Percentiles rank a stretch among this genome's conserved stretches.
Evolutionary conservation across 2,329 filamentous ascomycete genomes (phyloP).

Genomic region (Alternaria infectoria): DNA sequence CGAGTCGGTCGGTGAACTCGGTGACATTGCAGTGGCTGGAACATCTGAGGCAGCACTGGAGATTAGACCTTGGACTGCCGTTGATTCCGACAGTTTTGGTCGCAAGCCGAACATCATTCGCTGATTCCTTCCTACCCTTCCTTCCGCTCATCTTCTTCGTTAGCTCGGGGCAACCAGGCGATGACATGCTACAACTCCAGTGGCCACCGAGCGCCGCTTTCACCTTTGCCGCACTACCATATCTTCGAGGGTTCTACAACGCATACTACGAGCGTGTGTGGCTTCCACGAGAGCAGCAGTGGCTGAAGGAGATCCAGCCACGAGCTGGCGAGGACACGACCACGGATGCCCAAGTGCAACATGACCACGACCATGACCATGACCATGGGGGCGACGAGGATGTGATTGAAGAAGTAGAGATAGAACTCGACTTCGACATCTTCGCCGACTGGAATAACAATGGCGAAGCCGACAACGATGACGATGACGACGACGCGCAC

Average conservation of each 20-base stretch:
- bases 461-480: constrained; percentile 41
- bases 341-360: constrained; percentile 20
- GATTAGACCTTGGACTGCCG: constrained; percentile 66
- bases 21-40: constrained; percentile 41
- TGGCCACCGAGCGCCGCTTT: constrained; percentile 72
- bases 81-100: constrained; percentile 72
- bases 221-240: constrained; percentile 70
- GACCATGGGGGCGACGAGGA: constrained; percentile 51
- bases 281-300: constrained; percentile 63
- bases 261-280: constrained; percentile 66
- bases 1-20: constrained; percentile 40
- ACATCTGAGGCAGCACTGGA: constrained; percentile 52
- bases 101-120: constrained; percentile 68
- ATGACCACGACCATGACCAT: constrained; percentile 25
- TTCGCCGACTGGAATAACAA: constrained; percentile 56
- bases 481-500: constrained; percentile 48
- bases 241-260: constrained; percentile 69
- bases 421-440: constrained; percentile 46
- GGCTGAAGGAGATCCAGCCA: constrained; percentile 69
- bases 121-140: constrained; percentile 68
- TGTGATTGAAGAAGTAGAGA: constrained; percentile 57
- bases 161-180: constrained; percentile 55
- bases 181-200: constrained; percentile 58
- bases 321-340: constrained; percentile 50
- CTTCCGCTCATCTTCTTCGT: constrained; percentile 68